These are phyloP conservation scores for Trichoderma citrinoviride DNA, from an alignment of 2,329 filamentous ascomycete species.

Conservation along the genomic window DNA sequence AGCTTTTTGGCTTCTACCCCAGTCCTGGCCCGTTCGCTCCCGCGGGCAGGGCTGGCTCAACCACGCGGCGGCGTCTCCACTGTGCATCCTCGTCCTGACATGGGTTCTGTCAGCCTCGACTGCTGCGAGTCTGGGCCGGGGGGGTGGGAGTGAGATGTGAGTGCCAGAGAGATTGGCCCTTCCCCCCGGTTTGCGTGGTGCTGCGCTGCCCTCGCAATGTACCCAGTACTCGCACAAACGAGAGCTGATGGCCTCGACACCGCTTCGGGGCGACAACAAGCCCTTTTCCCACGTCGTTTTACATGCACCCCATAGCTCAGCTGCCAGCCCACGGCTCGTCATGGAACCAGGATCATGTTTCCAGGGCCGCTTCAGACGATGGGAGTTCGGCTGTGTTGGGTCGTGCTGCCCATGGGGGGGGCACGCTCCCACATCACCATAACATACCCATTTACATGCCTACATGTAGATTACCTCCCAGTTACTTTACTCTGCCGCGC, in stretches of 20 bases:
- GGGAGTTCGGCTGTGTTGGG: conserved; percentile 18
- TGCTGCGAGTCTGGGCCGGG: conserved; percentile 1
- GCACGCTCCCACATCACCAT: conserved; percentile 20
- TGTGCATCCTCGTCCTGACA: conserved; percentile 13
- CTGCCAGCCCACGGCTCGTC: conserved; percentile 29
- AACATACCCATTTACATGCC: too few relatives aligned
- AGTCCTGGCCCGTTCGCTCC: conserved; percentile 21
- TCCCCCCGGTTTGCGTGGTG: neutral
- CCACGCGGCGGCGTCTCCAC: conserved; percentile 22
- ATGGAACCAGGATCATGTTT: conserved; percentile 22
- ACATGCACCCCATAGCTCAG: conserved; percentile 35
- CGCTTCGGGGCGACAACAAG: conserved; percentile 11
- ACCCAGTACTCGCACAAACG: conserved; percentile 5
- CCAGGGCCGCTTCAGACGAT: conserved; percentile 13
- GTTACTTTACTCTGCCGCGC: conserved; percentile 1
- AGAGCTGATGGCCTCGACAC: conserved; percentile 22
- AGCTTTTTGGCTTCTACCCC: conserved; percentile 21
- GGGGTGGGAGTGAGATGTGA: neutral
- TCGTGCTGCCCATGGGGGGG: conserved; percentile 16
- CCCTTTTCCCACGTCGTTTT: conserved; percentile 19
- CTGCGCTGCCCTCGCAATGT: neutral
- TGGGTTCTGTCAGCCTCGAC: conserved; percentile 22
- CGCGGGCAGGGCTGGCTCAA: conserved; percentile 23
- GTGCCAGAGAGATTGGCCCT: conserved; percentile 15
- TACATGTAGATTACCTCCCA: conserved; percentile 15